Conservation (phyloP, 176 grass and related monocot genomes). For the Phoenix roebelenii region DNA sequence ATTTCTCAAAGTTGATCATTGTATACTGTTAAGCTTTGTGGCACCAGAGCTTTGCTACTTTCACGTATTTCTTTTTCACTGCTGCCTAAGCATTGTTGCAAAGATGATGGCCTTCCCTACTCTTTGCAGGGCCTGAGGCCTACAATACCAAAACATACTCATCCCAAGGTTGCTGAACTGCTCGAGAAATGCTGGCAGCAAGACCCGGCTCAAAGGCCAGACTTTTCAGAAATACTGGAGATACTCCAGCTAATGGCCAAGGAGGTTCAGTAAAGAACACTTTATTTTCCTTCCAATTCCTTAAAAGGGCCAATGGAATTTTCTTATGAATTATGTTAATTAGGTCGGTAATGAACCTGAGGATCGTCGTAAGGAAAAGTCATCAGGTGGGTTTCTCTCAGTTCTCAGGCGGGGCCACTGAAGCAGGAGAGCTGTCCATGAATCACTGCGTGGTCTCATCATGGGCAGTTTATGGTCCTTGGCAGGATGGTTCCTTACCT, state of each 20-base stretch:
- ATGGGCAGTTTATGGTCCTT: neutral
- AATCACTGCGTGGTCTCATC: neutral
- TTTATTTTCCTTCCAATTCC: too few species aligned
- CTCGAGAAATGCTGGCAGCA: constrained; percentile 72
- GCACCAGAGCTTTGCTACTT: too few species aligned
- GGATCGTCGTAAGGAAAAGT: constrained; percentile 29
- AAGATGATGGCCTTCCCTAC: too few species aligned
- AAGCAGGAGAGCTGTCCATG: neutral
- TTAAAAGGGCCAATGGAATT: neutral
- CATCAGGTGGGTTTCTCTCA: constrained; percentile 34
- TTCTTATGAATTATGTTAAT: constrained; percentile 5
- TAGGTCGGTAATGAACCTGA: constrained; percentile 33
- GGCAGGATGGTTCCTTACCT: too few species aligned
- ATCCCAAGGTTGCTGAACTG: constrained; percentile 45
- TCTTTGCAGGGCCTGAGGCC: constrained; percentile 40
- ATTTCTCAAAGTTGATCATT: too few species aligned
- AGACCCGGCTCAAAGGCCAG: constrained; percentile 63
- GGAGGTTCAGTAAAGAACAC: constrained; percentile 22
- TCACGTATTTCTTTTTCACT: too few species aligned
- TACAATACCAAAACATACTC: constrained; percentile 38
- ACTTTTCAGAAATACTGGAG: constrained; percentile 63
- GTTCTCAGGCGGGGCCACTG: constrained; percentile 42
- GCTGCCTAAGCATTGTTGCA: too few species aligned
- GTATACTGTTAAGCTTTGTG: too few species aligned
- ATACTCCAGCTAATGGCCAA: constrained; percentile 43